Evolutionary conservation across 345 rosid genomes (phyloP), one percentile per base, ranked within the genome.

Genomic region (Diplotaxis tenuifolia): DNA sequence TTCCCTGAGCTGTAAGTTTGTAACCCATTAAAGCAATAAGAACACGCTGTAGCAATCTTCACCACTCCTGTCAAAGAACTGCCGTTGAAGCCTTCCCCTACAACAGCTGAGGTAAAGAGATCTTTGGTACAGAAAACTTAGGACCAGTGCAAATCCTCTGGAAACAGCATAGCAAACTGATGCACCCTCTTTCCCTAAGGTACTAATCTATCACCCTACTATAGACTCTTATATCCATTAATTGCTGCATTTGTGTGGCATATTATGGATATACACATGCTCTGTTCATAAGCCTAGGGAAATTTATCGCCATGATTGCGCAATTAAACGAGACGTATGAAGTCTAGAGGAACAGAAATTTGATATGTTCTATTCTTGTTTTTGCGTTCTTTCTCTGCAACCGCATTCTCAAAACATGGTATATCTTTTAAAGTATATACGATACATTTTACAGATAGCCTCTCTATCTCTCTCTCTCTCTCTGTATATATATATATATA

Each of bases 151-250:
- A 83, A 81, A 49, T 71, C 74, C 63, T 25, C 67, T 4, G 85
- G 81, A 21, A 74, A 71, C 15, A 74, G 38, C 57, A 80, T 75
- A 66, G 80, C 62, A 5, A 56, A 62, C 36, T 67, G 40, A 53
- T 49, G 80, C 71, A 74, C 68, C 69, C 84, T 84, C 89, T 64
- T 92, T 90, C 79, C 95, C 97, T 36, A 69, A 61, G 96, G 99
- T 92, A 88, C 59, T 29, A 19, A 40, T 29, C 28, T 63, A 57
- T 66, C 54, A 64, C 75, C 10, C 18, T n/a, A 50, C 32, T 6
- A 40, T 40, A 64, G 12, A 65, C 65, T 32, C 21, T 18, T 71
- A 7, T 52, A 62, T 55, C 52, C 71, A 45, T 68, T 21, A 12
- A 4, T 38, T 66, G 67, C 40, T 65, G 20, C 65, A 66, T 74